These are phyloP conservation scores for Globisporangium paroecandrum DNA, from an alignment of 352 stramenopile species.

Conservation along the genomic window DNA sequence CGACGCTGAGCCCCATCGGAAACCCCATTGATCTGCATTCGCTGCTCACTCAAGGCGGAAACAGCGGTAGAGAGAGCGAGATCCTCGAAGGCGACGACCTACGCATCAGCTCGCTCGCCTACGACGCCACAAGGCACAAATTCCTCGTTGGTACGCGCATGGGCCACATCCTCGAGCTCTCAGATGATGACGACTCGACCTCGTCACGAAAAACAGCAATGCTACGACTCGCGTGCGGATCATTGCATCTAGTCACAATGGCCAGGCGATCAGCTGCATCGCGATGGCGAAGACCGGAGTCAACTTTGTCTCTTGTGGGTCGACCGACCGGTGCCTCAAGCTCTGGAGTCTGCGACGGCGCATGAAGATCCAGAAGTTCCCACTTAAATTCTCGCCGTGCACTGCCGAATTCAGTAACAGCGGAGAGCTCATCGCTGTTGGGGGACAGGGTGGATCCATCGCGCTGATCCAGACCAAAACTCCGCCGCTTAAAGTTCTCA, in stretches of 20 bases:
- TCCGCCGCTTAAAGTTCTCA: conserved; percentile 23
- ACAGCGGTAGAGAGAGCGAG: not conserved
- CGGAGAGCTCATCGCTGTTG: conserved; percentile 49
- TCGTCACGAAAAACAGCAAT: not conserved
- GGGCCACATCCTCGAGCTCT: conserved; percentile 54
- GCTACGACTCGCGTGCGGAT: conserved; percentile 20
- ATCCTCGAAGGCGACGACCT: conserved; percentile 54
- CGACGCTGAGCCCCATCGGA: conserved; percentile 66
- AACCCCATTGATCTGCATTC: conserved; percentile 59
- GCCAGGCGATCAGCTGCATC: conserved; percentile 19
- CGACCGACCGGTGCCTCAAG: conserved; percentile 34
- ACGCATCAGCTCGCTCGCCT: conserved; percentile 65
- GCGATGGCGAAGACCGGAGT: conserved; percentile 30
- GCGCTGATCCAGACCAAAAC: conserved; percentile 29
- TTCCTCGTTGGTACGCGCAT: conserved; percentile 60
- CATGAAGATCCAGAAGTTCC: conserved; percentile 21
- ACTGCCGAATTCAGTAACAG: conserved; percentile 39
- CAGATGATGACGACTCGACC: conserved; percentile 31
- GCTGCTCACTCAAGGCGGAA: conserved; percentile 7
- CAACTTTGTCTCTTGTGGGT: conserved; percentile 49
- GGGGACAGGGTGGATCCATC: conserved; percentile 57
- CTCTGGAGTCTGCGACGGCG: conserved; percentile 61
- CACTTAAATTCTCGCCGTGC: conserved; percentile 27
- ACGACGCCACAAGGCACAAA: conserved; percentile 41
- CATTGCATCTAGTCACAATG: conserved; percentile 49